These are phyloP conservation scores for Viola odorata DNA, from an alignment of 345 rosid species.

Conservation along the genomic window DNA sequence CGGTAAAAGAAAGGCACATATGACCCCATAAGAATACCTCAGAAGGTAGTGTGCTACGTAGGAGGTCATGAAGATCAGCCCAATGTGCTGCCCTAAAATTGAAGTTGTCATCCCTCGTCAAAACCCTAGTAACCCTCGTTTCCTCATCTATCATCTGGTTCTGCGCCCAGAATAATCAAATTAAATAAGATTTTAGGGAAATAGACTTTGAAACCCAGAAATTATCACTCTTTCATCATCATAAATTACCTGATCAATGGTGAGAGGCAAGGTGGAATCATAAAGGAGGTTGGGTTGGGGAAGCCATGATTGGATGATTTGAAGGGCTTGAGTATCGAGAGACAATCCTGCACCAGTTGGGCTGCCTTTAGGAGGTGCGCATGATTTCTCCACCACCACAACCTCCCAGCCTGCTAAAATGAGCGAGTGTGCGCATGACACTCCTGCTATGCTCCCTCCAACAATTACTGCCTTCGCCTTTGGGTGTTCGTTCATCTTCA, in stretches of 20 bases:
- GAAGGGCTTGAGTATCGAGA: constrained; percentile 45
- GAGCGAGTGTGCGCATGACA: constrained; percentile 68
- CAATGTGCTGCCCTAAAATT: constrained; percentile 76
- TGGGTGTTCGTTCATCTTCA: too few species aligned
- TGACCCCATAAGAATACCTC: constrained; percentile 62
- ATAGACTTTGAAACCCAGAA: too few species aligned
- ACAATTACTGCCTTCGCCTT: constrained; percentile 48
- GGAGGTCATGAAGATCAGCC: constrained; percentile 64
- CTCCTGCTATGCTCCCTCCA: constrained; percentile 82
- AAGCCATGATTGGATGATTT: constrained; percentile 58
- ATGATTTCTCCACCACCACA: constrained; percentile 52
- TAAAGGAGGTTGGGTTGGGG: constrained; percentile 37
- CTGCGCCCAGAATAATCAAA: constrained; percentile 31
- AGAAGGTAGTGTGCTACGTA: constrained; percentile 40
- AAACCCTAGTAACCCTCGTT: constrained; percentile 25
- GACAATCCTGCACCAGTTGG: constrained; percentile 80
- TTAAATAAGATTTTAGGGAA: too few species aligned
- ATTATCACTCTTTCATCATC: too few species aligned
- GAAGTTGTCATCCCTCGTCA: constrained; percentile 63
- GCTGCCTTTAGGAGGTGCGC: constrained; percentile 54
- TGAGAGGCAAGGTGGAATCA: constrained; percentile 45
- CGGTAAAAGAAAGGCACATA: constrained; percentile 42
- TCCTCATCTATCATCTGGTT: constrained; percentile 46
- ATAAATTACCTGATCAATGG: constrained; percentile 55
- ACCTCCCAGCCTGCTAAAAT: constrained; percentile 63